These are phyloP conservation scores for Penicillium sp. DNA, from an alignment of 2,329 filamentous ascomycete species.

Conservation along the genomic window DNA sequence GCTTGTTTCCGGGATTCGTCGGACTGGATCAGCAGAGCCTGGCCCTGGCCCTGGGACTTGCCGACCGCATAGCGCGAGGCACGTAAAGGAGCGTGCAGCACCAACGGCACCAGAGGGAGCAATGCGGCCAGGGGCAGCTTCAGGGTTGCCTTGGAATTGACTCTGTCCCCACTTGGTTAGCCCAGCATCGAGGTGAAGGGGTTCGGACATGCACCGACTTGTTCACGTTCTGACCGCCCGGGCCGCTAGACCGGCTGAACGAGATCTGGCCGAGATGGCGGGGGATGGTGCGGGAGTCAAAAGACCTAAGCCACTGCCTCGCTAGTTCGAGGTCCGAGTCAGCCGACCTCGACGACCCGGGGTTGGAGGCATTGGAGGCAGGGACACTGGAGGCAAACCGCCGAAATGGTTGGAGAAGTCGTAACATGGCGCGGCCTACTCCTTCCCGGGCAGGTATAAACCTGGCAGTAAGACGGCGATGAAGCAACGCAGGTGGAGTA, in stretches of 20 bases:
- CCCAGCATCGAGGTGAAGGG: slow-evolving; percentile 4
- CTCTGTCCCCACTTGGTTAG: slow-evolving; percentile 43
- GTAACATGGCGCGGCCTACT: neutral
- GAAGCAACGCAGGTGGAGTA: neutral
- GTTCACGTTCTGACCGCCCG: slow-evolving; percentile 68
- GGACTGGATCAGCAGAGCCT: slow-evolving; percentile 60
- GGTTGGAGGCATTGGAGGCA: slow-evolving; percentile 20
- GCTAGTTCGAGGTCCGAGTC: slow-evolving; percentile 39
- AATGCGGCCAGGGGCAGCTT: slow-evolving; percentile 54
- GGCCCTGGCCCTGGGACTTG: slow-evolving; percentile 51
- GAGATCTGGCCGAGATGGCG: slow-evolving; percentile 57
- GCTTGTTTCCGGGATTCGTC: slow-evolving; percentile 63
- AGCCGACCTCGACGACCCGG: slow-evolving; percentile 13
- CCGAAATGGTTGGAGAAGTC: neutral
- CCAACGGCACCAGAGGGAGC: slow-evolving; percentile 52
- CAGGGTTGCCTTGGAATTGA: slow-evolving; percentile 66
- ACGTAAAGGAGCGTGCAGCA: slow-evolving; percentile 54
- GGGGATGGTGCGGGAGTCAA: slow-evolving; percentile 56
- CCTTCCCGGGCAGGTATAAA: neutral
- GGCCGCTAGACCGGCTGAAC: slow-evolving; percentile 64
- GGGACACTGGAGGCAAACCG: slow-evolving; percentile 1
- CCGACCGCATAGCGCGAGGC: slow-evolving; percentile 56
- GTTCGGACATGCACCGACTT: slow-evolving; percentile 50
- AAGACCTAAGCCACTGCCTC: slow-evolving; percentile 56
- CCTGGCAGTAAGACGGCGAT: neutral